These are phyloP conservation scores for Pythium periplocum DNA, from an alignment of 352 stramenopile species.

Conservation along the genomic window DNA sequence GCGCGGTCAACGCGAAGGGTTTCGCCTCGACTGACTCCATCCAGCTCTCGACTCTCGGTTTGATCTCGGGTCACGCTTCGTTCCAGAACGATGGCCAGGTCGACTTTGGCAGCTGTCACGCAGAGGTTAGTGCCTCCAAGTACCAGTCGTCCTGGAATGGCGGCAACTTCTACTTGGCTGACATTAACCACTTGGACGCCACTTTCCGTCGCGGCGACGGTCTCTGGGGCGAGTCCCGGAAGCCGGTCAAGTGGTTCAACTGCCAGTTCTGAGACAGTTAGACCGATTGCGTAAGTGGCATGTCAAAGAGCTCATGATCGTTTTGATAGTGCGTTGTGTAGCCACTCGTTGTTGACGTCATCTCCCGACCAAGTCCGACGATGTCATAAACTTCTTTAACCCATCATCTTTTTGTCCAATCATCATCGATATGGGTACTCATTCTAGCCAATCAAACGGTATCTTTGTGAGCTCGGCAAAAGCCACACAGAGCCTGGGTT, in stretches of 20 bases:
- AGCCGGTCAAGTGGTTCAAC: slow-evolving; percentile 5
- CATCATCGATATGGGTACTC: no score
- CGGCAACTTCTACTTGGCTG: slow-evolving; percentile 23
- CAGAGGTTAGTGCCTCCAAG: not conserved
- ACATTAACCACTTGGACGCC: slow-evolving; percentile 28
- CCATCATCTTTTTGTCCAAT: no score
- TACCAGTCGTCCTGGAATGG: slow-evolving; percentile 14
- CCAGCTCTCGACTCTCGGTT: slow-evolving; percentile 6
- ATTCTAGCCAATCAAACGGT: no score
- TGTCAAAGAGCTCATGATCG: no score
- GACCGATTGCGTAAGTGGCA: no score
- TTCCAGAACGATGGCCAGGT: slow-evolving; percentile 25
- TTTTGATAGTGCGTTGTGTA: no score
- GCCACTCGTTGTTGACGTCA: no score
- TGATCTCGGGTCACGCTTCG: slow-evolving; percentile 19
- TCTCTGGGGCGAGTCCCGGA: not conserved
- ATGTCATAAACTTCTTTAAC: no score
- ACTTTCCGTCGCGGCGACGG: slow-evolving; percentile 1
- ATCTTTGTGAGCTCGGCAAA: no score
- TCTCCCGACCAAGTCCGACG: no score
- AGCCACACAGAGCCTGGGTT: no score
- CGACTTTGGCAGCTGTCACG: slow-evolving; percentile 23
- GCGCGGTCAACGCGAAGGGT: slow-evolving; percentile 15
- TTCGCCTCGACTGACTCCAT: slow-evolving; percentile 16
- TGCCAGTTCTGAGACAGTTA: slow-evolving; percentile 1